Percentiles rank a stretch among this genome's conserved stretches.
phyloP scores from a whole-genome alignment of 2,329 filamentous ascomycete genomes.

The Pseudopyrenochaeta lycopersici region DNA sequence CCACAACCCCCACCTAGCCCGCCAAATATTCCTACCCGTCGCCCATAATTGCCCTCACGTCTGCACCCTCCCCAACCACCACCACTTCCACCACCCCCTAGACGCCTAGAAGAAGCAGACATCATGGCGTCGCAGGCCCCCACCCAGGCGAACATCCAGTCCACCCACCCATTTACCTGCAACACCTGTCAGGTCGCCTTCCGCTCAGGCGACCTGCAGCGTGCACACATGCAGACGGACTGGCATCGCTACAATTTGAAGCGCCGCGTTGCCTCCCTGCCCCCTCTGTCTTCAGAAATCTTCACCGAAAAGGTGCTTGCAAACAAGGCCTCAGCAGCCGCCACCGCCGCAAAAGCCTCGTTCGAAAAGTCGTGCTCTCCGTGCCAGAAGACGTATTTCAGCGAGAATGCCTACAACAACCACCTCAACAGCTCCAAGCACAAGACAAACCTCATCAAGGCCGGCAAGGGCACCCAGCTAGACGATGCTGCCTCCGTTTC shows the following conservation, averaged over 20 bases:
- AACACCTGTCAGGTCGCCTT: constrained; percentile 98
- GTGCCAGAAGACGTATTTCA: constrained; percentile 94
- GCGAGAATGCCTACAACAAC: constrained; percentile 94
- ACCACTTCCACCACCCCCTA: constrained; percentile 5
- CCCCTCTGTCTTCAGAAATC: constrained; percentile 88
- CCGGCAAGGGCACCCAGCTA: constrained; percentile 46
- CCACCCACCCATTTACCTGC: constrained; percentile 88
- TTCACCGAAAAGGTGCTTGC: constrained; percentile 97
- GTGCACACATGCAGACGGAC: constrained; percentile 96
- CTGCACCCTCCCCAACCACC: too few relatives aligned
- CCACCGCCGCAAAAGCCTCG: constrained; percentile 85
- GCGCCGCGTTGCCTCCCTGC: constrained; percentile 87
- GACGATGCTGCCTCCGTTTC: constrained; percentile 72
- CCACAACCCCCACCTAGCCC: constrained; percentile 37
- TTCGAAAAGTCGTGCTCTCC: constrained; percentile 84
- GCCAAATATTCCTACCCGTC: constrained; percentile 28
- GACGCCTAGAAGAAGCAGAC: constrained; percentile 10
- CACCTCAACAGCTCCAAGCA: constrained; percentile 93
- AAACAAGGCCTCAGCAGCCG: constrained; percentile 83
- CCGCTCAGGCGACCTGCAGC: constrained; percentile 89
- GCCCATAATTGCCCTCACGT: constrained; percentile 2
- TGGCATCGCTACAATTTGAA: constrained; percentile 99
- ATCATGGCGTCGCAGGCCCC: constrained; percentile 46
- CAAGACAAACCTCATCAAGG: constrained; percentile 69
- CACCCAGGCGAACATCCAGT: constrained; percentile 46